Evolutionary conservation across 805 yeast species (phyloP), one percentile per base, ranked within the genome.

Genomic region (Metschnikowia chrysomelidarum): DNA sequence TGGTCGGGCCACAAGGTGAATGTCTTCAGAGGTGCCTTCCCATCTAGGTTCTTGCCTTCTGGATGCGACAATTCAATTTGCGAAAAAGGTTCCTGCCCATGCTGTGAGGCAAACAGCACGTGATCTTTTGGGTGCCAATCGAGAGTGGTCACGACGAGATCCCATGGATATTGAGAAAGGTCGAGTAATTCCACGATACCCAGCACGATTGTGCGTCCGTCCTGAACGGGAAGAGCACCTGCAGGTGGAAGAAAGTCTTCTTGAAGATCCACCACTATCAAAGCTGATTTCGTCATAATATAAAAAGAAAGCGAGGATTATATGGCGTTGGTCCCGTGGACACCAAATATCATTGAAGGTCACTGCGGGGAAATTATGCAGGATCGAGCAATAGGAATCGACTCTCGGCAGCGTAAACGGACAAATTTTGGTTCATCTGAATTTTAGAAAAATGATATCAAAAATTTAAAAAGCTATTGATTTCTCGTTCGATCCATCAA

Each of bases 81-180:
- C 0, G 78, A 61, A 52, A 67, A 88, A 2, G 88, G 84, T 2
- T 58, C 22, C 46, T 56, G 57, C 2, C 43, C 30, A 51, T 87
- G 88, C 30, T 71, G 73, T 0, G 81, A 70, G 0, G 97, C 95
- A 68, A 89, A 89, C 6, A 96, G 87, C 0, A 73, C 69, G 55
- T 89, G 98, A 49, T 75, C 68, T 9, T 44, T 24, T 0, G 96
- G 94, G 56, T 89, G 98, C 93, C 95, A 87, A 54, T 89, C 98
- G 53, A 81, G 78, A 2, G 95, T 82, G 24, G 86, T 80, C 0
- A 84, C 74, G 1, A 87, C 66, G 5, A 78, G 60, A 27, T 69
- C 65, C 91, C 93, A 88, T 4, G 68, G 54, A 35, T 62, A 69
- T 24, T 56, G 44, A 4, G 24, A 5, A 9, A 27, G 5, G 16